phyloP scores from a whole-genome alignment of 2,329 filamentous ascomycete genomes.

The Bipolaris zeicola region DNA sequence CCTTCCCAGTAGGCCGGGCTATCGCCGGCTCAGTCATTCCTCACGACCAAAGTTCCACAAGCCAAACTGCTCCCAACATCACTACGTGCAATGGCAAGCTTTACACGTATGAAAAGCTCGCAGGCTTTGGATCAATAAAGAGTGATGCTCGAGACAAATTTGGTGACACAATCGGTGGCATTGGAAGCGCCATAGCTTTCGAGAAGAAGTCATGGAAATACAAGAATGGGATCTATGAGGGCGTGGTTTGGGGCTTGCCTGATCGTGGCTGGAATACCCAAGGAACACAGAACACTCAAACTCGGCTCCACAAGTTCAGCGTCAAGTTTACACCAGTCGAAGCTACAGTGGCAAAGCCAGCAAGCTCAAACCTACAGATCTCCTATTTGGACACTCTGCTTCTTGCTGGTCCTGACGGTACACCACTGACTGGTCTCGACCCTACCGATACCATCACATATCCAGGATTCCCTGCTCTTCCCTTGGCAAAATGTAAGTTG shows the following conservation, averaged over 20 bases:
- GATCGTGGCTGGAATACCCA: slow-evolving; percentile 77
- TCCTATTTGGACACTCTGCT: slow-evolving; percentile 69
- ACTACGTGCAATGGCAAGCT: slow-evolving; percentile 64
- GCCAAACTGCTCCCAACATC: slow-evolving; percentile 24
- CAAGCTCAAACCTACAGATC: slow-evolving; percentile 65
- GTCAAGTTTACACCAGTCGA: slow-evolving; percentile 62
- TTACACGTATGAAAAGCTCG: slow-evolving; percentile 70
- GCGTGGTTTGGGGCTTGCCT: slow-evolving; percentile 67
- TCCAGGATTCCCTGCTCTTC: slow-evolving; percentile 65
- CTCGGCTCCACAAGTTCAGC: slow-evolving; percentile 70
- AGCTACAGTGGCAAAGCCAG: slow-evolving; percentile 60
- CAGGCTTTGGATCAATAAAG: slow-evolving; percentile 68
- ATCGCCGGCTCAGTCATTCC: slow-evolving; percentile 24
- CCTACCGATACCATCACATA: slow-evolving; percentile 50
- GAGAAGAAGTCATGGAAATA: slow-evolving; percentile 64
- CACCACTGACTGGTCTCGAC: slow-evolving; percentile 58
- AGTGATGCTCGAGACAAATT: slow-evolving; percentile 67
- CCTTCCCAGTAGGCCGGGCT: slow-evolving; percentile 21
- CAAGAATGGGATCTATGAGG: slow-evolving; percentile 58
- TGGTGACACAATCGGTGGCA: slow-evolving; percentile 70
- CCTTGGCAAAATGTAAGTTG: slow-evolving; percentile 60
- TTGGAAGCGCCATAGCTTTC: slow-evolving; percentile 70
- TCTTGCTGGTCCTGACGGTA: slow-evolving; percentile 66
- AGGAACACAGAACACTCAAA: slow-evolving; percentile 69
- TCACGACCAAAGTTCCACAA: not conserved